phyloP scores from a whole-genome alignment of 192 early-diverging fungal genomes.

The Rhizophlyctis rosea region DNA sequence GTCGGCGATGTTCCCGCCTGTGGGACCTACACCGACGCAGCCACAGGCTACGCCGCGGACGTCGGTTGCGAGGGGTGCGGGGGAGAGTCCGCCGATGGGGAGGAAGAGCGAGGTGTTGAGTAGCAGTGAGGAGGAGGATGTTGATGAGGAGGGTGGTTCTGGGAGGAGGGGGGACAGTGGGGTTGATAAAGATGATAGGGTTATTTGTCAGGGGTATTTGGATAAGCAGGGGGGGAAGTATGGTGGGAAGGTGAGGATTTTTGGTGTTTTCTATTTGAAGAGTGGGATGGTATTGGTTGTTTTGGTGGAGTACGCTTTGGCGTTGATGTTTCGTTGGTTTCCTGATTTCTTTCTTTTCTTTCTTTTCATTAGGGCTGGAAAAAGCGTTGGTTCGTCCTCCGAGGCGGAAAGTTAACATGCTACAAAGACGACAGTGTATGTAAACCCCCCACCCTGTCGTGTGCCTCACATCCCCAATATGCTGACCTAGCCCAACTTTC shows the following conservation, averaged over 20 bases:
- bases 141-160: not conserved
- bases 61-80: not conserved
- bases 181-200: conserved; percentile 30
- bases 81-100: not conserved
- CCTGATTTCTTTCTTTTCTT: no score
- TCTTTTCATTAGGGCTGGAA: conserved; percentile 37
- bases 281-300: no score
- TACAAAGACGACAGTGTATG: conserved; percentile 47
- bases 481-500: not conserved
- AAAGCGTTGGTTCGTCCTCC: conserved; percentile 48
- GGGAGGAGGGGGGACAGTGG: no score
- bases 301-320: no score
- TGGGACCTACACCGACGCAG: not conserved
- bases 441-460: not conserved
- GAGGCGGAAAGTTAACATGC: conserved; percentile 35
- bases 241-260: conserved; percentile 33
- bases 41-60: not conserved
- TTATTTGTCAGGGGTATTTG: conserved; percentile 45
- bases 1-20: no score
- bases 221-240: conserved; percentile 38
- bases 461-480: not conserved
- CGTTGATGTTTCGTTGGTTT: no score
- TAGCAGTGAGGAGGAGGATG: conserved; percentile 46
- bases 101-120: conserved; percentile 33
- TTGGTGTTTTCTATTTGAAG: no score